Evolutionary conservation across 805 yeast species (phyloP).

Genomic region (Wickerhamomyces bisporus): DNA sequence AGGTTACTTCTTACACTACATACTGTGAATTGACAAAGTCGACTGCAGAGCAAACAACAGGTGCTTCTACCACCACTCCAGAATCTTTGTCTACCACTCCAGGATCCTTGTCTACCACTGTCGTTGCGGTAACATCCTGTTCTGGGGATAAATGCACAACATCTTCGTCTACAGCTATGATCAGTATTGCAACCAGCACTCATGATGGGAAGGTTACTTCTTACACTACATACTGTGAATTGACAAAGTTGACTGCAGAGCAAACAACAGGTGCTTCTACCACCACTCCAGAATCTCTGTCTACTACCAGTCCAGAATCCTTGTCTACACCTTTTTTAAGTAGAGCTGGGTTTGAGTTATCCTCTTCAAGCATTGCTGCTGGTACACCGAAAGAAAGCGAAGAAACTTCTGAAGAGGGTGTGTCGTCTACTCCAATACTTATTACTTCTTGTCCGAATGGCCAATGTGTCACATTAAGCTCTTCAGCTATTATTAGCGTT

Average conservation of each 20-base stretch:
- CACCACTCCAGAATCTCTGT: conserved; percentile 5
- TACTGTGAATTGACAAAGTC: conserved; percentile 15
- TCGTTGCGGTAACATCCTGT: conserved; percentile 1
- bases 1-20: conserved; percentile 3
- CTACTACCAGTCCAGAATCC: conserved; percentile 3
- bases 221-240: conserved; percentile 9
- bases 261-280: neutral
- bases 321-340: too few relatives aligned
- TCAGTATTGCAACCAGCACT: conserved; percentile 23
- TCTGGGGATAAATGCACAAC: conserved; percentile 22
- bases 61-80: conserved; percentile 3
- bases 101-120: neutral
- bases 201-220: conserved; percentile 6
- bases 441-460: conserved; percentile 8
- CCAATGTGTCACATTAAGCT: conserved; percentile 21
- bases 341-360: too few relatives aligned
- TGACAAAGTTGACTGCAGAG: conserved; percentile 18
- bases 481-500: conserved; percentile 14
- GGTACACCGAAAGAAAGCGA: too few relatives aligned
- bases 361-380: too few relatives aligned
- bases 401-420: too few relatives aligned
- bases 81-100: conserved; percentile 4
- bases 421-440: neutral
- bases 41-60: conserved; percentile 14
- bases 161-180: conserved; percentile 15